A percentile compares a stretch with the other conserved stretches of the same genome.
Evolutionary conservation across 352 stramenopile genomes (phyloP).

Genomic region (Globisporangium orthogonon): DNA sequence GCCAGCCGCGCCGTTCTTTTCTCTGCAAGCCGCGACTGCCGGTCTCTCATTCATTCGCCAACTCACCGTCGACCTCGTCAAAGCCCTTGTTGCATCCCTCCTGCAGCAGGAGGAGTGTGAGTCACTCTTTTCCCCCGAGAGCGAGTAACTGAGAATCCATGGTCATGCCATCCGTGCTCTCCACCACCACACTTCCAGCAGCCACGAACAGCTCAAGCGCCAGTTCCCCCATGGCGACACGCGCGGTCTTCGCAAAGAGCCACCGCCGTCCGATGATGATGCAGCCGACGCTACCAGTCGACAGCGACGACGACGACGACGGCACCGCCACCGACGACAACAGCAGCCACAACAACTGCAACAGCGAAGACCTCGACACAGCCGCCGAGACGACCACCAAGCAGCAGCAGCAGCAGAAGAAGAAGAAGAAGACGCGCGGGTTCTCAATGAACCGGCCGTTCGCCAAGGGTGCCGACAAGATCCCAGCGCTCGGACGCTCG

Average conservation of each 20-base stretch:
- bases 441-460: slow-evolving; percentile 33
- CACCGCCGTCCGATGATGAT: neutral
- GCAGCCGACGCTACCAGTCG: neutral
- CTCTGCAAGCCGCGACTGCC: too few relatives aligned
- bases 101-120: neutral
- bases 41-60: too few relatives aligned
- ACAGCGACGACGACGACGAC: slow-evolving; percentile 3
- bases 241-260: neutral
- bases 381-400: neutral
- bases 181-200: neutral
- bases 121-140: neutral
- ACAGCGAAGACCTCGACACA: neutral
- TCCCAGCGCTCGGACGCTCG: slow-evolving; percentile 21
- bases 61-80: too few relatives aligned
- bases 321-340: slow-evolving; percentile 5
- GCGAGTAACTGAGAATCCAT: too few relatives aligned
- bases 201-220: neutral
- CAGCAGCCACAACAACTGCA: neutral
- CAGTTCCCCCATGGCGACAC: slow-evolving; percentile 1
- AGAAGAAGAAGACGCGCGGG: slow-evolving; percentile 23
- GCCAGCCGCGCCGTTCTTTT: too few relatives aligned
- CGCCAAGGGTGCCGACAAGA: slow-evolving; percentile 15
- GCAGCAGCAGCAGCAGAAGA: neutral
- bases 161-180: neutral
- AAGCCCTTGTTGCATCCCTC: too few relatives aligned